Conservation (phyloP, 2,329 filamentous ascomycete genomes). For the Xylogone sp. region DNA sequence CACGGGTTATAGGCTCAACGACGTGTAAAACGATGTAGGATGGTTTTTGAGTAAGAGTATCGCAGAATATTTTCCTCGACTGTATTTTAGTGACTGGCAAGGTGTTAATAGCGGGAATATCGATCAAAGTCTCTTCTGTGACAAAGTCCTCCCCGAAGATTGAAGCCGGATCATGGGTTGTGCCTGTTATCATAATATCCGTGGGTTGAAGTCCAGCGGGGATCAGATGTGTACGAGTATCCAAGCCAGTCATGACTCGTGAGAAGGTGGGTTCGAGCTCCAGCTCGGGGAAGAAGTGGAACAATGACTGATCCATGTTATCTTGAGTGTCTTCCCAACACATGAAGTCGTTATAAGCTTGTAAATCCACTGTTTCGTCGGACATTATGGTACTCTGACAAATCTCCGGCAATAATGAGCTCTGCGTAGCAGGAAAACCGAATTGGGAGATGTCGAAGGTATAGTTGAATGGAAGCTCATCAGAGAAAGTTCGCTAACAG, state of each 20-base stretch:
- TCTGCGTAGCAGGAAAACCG: too few species aligned
- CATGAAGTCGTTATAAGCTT: too few species aligned
- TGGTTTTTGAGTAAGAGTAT: conserved; percentile 12
- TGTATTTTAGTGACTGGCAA: conserved; percentile 7
- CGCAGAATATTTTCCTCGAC: conserved; percentile 18
- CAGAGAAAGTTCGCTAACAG: too few species aligned
- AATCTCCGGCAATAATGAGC: too few species aligned
- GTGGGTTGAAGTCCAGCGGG: not conserved
- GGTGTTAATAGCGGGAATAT: conserved; percentile 11
- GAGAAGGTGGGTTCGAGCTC: not conserved
- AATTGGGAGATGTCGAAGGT: too few species aligned
- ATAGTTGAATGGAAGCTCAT: too few species aligned
- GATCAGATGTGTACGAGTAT: not conserved
- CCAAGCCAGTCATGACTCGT: not conserved
- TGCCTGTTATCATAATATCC: not conserved
- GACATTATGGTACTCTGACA: too few species aligned
- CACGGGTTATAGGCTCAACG: conserved; percentile 1
- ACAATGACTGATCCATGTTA: not conserved
- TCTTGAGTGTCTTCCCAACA: not conserved
- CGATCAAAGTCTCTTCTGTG: conserved; percentile 21
- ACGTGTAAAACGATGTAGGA: not conserved
- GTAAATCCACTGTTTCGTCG: too few species aligned
- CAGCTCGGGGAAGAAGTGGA: not conserved
- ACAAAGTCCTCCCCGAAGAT: conserved; percentile 21
- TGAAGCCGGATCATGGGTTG: conserved; percentile 3